phyloP scores from a whole-genome alignment of 768 basidiomycete species.

The Amanita rubescens region DNA sequence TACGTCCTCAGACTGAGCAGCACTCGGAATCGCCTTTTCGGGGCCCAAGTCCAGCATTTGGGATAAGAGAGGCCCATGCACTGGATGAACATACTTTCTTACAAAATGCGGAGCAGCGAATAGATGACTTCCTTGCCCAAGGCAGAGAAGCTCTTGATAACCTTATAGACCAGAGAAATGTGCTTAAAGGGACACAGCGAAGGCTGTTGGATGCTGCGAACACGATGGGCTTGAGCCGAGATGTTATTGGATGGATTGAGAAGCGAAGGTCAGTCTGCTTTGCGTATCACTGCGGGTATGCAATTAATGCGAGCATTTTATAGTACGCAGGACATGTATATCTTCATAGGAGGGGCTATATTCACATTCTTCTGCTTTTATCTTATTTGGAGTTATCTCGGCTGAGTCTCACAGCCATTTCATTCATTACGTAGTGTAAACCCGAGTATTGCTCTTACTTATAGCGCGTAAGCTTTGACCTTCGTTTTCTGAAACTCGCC shows the following conservation, averaged over 20 bases:
- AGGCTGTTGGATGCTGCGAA: slow-evolving; percentile 86
- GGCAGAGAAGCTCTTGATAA: slow-evolving; percentile 90
- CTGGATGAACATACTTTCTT: slow-evolving; percentile 87
- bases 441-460: not conserved
- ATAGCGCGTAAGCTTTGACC: not conserved
- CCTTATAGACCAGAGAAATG: slow-evolving; percentile 84
- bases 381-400: slow-evolving; percentile 88
- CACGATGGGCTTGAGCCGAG: slow-evolving; percentile 85
- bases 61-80: slow-evolving; percentile 66
- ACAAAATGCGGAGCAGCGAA: slow-evolving; percentile 66
- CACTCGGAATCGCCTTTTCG: slow-evolving; percentile 85
- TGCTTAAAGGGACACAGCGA: slow-evolving; percentile 92
- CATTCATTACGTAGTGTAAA: not conserved
- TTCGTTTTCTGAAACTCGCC: not conserved
- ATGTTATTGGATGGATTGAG: slow-evolving; percentile 98
- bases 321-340: slow-evolving; percentile 94
- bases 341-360: slow-evolving; percentile 78
- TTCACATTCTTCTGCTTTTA: slow-evolving; percentile 93
- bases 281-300: not conserved
- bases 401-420: slow-evolving; percentile 24
- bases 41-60: slow-evolving; percentile 45
- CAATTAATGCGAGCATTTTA: slow-evolving; percentile 3
- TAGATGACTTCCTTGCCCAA: slow-evolving; percentile 91
- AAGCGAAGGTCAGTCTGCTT: slow-evolving; percentile 64
- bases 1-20: slow-evolving; percentile 40